phyloP scores from a whole-genome alignment of 257 asterid genomes.

The Fraxinus cuspidata region DNA sequence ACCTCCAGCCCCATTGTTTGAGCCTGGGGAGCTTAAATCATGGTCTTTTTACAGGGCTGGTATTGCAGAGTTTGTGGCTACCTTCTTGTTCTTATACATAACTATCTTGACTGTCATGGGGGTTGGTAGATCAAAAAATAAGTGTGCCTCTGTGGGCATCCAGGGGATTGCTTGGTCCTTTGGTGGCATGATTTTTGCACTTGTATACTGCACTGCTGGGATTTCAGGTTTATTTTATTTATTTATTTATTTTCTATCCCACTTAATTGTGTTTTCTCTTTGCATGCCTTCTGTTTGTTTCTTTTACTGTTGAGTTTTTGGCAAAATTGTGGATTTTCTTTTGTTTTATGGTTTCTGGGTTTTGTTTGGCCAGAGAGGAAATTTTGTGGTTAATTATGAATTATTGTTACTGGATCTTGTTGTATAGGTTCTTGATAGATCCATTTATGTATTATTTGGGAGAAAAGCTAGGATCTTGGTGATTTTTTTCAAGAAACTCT shows the following conservation, averaged over 20 bases:
- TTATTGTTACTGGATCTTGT: constrained; percentile 5
- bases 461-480: not conserved
- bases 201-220: constrained; percentile 60
- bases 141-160: constrained; percentile 52
- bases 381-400: not conserved
- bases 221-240: constrained; percentile 42
- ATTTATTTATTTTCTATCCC: not conserved
- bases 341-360: constrained; percentile 1
- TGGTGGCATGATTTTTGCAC: constrained; percentile 63
- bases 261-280: not conserved
- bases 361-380: not conserved
- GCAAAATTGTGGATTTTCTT: not conserved
- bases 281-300: not conserved
- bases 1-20: constrained; percentile 53
- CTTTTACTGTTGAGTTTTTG: not conserved
- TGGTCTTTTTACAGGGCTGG: constrained; percentile 63
- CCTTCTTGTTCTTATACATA: constrained; percentile 51
- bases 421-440: not conserved
- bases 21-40: constrained; percentile 51
- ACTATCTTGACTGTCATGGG: constrained; percentile 56
- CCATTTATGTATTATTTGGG: not conserved
- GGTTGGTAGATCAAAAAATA: constrained; percentile 33
- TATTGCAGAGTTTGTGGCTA: constrained; percentile 54
- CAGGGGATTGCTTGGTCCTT: constrained; percentile 62
- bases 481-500: not conserved